Evolutionary conservation across 2,329 filamentous ascomycete genomes (phyloP).

Genomic region (Apiospora kogelbergensis): DNA sequence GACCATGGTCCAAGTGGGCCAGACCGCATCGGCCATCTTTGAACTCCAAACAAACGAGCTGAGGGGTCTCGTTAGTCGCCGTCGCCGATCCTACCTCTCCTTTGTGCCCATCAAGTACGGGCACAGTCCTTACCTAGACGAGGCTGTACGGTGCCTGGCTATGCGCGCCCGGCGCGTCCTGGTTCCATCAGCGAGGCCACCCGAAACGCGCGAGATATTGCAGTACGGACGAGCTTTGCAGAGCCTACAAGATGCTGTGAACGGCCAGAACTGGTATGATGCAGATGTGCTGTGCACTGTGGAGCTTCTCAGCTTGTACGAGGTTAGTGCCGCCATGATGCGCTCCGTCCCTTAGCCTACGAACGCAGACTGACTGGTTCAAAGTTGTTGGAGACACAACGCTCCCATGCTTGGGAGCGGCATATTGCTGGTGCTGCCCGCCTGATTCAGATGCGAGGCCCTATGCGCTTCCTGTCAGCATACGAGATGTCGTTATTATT

Average conservation of each 20-base stretch:
- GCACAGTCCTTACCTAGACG: constrained; percentile 14
- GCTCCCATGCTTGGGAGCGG: constrained; percentile 13
- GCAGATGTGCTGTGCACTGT: constrained; percentile 17
- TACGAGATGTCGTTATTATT: constrained; percentile 18
- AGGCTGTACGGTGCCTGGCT: constrained; percentile 18
- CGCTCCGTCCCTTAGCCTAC: neutral
- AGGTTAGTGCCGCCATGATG: constrained; percentile 12
- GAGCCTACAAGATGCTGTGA: constrained; percentile 13
- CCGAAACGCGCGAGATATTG: neutral
- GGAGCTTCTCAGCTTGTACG: constrained; percentile 18
- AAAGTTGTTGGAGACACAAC: constrained; percentile 15
- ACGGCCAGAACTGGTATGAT: constrained; percentile 7
- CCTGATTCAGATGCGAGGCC: constrained; percentile 16
- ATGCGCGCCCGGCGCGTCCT: constrained; percentile 16
- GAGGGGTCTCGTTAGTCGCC: constrained; percentile 13
- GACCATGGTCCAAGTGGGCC: constrained; percentile 16
- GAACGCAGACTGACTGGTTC: neutral
- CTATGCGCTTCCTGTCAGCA: constrained; percentile 15
- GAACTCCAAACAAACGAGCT: constrained; percentile 11
- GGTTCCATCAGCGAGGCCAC: constrained; percentile 4
- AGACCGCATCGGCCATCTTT: constrained; percentile 15
- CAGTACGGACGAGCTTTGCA: constrained; percentile 13
- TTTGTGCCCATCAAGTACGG: constrained; percentile 17
- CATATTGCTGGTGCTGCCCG: constrained; percentile 17
- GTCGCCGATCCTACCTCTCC: constrained; percentile 15